Evolutionary conservation across 1,284 basidiomycete genomes (phyloP).

Genomic region (Volvariella surrecta): DNA sequence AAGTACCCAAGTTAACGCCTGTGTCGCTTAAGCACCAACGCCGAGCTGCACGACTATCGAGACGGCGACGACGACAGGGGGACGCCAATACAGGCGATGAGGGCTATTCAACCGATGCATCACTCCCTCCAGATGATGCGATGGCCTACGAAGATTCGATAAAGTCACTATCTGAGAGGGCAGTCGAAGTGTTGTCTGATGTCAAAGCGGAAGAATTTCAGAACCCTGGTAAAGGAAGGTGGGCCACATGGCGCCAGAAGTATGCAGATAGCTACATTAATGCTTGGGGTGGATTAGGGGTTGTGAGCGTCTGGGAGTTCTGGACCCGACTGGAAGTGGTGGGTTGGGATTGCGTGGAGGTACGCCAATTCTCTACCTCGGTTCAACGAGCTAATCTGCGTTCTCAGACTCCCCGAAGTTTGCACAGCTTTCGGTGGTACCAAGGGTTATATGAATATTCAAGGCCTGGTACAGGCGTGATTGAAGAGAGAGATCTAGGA

Average conservation of each 20-base stretch:
- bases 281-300: constrained; percentile 85
- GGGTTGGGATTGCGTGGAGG: constrained; percentile 84
- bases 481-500: constrained; percentile 51
- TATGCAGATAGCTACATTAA: constrained; percentile 80
- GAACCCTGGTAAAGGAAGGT: constrained; percentile 77
- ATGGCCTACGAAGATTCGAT: constrained; percentile 67
- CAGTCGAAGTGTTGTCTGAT: constrained; percentile 63
- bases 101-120: constrained; percentile 82
- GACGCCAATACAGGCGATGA: constrained; percentile 47
- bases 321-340: constrained; percentile 85
- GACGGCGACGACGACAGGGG: constrained; percentile 34
- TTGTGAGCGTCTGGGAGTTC: constrained; percentile 94
- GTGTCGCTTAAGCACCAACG: constrained; percentile 40
- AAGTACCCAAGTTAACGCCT: constrained; percentile 38
- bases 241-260: constrained; percentile 71
- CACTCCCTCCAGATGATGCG: constrained; percentile 56
- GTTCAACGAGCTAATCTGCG: constrained; percentile 3
- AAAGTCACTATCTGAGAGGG: constrained; percentile 41
- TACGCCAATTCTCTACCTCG: constrained; percentile 24
- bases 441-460: constrained; percentile 72
- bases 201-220: constrained; percentile 84
- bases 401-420: constrained; percentile 41
- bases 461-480: constrained; percentile 39
- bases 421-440: constrained; percentile 86
- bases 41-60: constrained; percentile 42